These are phyloP conservation scores for Symbiodinium natans DNA, from an alignment of 73 alveolate genomes.

Conservation along the genomic window DNA sequence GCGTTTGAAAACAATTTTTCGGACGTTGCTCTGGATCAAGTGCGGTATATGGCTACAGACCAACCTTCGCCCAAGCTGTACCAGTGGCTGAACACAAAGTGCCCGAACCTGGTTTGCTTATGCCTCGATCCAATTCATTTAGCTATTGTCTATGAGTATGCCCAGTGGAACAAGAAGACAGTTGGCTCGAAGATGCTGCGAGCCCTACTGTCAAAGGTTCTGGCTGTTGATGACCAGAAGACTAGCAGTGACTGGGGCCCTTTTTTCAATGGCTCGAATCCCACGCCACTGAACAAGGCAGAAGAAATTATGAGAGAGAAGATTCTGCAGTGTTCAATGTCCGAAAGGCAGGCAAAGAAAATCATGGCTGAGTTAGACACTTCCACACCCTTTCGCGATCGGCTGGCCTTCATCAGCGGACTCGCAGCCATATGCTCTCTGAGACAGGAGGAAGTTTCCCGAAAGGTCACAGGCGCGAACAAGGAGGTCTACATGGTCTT, in stretches of 20 bases:
- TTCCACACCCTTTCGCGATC: too few species aligned
- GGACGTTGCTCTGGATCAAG: not conserved
- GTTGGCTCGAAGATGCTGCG: slow-evolving; percentile 6
- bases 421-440: too few species aligned
- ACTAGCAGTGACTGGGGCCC: not conserved
- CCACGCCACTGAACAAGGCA: not conserved
- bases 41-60: not conserved
- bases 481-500: too few species aligned
- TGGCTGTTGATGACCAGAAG: not conserved
- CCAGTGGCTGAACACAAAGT: not conserved
- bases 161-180: slow-evolving; percentile 1
- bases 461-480: too few species aligned
- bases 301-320: not conserved
- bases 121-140: slow-evolving; percentile 1
- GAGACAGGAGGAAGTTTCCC: too few species aligned
- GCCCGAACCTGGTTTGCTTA: not conserved
- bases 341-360: not conserved
- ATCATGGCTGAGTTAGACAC: too few species aligned
- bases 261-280: not conserved
- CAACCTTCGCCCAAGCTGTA: not conserved
- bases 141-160: slow-evolving; percentile 27
- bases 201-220: not conserved
- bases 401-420: too few species aligned
- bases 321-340: too few species aligned
- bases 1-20: not conserved